Conservation (phyloP, 805 yeast genomes). For the Lipomyces orientalis region DNA sequence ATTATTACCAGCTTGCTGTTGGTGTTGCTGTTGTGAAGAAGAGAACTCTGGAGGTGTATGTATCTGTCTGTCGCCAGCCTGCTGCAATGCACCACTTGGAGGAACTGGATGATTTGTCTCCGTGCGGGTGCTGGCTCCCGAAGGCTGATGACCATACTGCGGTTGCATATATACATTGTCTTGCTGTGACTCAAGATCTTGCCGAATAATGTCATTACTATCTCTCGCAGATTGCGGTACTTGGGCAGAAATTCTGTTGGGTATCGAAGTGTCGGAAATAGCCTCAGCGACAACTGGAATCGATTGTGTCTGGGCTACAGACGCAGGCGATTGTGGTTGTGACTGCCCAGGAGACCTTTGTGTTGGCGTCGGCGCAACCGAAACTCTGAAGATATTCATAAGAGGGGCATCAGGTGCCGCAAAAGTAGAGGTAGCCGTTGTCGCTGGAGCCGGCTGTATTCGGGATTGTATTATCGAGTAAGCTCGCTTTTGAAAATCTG, state of each 20-base stretch:
- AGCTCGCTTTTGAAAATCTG: conserved; percentile 6
- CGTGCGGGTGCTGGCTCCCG: background rate
- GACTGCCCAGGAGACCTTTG: background rate
- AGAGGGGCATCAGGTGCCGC: conserved; percentile 13
- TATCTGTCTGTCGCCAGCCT: no score
- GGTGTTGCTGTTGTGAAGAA: background rate
- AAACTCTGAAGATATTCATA: conserved; percentile 14
- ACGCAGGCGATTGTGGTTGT: background rate
- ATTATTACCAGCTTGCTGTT: background rate
- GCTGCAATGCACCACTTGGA: background rate
- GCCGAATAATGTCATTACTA: background rate
- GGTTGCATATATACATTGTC: background rate
- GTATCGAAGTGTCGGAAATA: background rate
- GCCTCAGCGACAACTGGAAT: background rate
- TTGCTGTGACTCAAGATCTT: background rate
- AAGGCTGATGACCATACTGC: background rate
- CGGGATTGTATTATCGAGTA: background rate
- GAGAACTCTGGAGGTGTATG: background rate
- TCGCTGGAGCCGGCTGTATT: background rate
- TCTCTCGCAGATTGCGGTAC: background rate
- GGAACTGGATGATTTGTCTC: background rate
- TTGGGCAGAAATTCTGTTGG: background rate
- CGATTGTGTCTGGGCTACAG: background rate
- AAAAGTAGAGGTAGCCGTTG: conserved; percentile 5
- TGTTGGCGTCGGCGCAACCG: background rate